These are phyloP conservation scores for Lentinus brumalis DNA, from an alignment of 768 basidiomycete species.

Conservation along the genomic window DNA sequence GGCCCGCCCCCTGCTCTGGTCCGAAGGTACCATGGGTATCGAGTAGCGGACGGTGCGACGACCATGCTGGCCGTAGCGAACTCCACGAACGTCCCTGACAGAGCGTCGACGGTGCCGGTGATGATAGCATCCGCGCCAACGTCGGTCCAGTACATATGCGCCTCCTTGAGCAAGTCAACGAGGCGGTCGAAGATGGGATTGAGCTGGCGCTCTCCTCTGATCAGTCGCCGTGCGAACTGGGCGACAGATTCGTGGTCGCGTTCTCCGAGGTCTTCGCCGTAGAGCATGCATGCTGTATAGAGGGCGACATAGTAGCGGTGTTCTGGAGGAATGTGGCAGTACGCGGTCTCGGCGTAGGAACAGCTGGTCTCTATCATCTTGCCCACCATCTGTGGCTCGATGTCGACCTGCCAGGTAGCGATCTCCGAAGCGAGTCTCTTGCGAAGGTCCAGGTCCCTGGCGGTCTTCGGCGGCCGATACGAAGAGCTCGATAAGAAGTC, in stretches of 20 bases:
- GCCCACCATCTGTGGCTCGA: slow-evolving; percentile 3
- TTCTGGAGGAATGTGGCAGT: slow-evolving; percentile 17
- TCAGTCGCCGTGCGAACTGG: slow-evolving; percentile 39
- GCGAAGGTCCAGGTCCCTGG: slow-evolving; percentile 4
- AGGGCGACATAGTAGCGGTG: slow-evolving; percentile 40
- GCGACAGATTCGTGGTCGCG: slow-evolving; percentile 31
- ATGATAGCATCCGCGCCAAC: slow-evolving; percentile 32
- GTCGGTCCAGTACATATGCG: slow-evolving; percentile 32
- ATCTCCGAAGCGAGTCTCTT: slow-evolving; percentile 1
- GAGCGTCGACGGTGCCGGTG: slow-evolving; percentile 38
- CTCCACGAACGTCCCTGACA: slow-evolving; percentile 39
- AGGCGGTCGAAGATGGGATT: slow-evolving; percentile 38
- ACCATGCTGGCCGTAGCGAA: slow-evolving; percentile 32
- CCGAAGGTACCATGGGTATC: slow-evolving; percentile 32
- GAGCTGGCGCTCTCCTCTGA: slow-evolving; percentile 32
- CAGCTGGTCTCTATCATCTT: slow-evolving; percentile 20
- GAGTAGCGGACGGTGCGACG: slow-evolving; percentile 27
- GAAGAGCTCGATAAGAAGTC: slow-evolving; percentile 4
- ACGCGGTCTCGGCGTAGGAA: slow-evolving; percentile 17
- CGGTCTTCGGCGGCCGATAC: background rate
- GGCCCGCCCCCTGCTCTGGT: slow-evolving; percentile 38
- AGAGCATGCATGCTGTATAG: slow-evolving; percentile 41
- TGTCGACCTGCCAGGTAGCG: background rate
- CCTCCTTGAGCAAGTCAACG: slow-evolving; percentile 36
- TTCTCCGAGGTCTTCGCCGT: slow-evolving; percentile 39